Evolutionary conservation across 371 early-diverging fungal genomes (phyloP).

Genomic region (Gilbertella persicaria): DNA sequence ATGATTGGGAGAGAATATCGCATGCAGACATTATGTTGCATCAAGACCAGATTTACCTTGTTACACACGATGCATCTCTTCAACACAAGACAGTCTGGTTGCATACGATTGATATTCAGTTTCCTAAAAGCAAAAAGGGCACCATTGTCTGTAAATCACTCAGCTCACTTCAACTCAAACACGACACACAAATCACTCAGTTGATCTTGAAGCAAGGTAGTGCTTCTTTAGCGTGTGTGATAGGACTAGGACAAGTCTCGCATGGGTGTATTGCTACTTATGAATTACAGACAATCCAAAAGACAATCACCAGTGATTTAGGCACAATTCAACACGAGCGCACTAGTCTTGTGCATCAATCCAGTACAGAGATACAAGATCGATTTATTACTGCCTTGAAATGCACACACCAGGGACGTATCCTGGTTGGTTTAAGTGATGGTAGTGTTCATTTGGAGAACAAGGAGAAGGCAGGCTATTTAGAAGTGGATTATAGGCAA

Average conservation of each 20-base stretch:
- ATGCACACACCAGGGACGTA: conserved; percentile 9
- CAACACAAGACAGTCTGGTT: conserved; percentile 32
- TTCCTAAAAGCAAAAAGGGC: conserved; percentile 22
- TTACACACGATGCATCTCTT: conserved; percentile 33
- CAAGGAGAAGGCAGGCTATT: conserved; percentile 3
- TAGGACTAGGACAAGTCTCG: conserved; percentile 18
- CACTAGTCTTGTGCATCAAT: conserved; percentile 9
- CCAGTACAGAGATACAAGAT: conserved; percentile 13
- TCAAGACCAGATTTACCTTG: conserved; percentile 36
- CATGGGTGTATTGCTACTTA: conserved; percentile 19
- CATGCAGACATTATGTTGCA: conserved; percentile 40
- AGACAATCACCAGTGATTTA: conserved; percentile 12
- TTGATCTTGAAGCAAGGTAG: conserved; percentile 6
- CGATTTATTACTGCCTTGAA: conserved; percentile 36
- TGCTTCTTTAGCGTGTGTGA: conserved; percentile 5
- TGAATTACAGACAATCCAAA: conserved; percentile 17
- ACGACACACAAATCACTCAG: conserved; percentile 13
- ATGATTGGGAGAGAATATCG: conserved; percentile 46
- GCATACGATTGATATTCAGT: conserved; percentile 35
- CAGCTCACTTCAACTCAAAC: conserved; percentile 3
- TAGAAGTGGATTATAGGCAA: conserved; percentile 26
- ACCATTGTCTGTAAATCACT: conserved; percentile 17
- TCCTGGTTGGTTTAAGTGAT: conserved; percentile 45
- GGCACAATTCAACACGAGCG: conserved; percentile 5
- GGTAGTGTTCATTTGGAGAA: conserved; percentile 41